These are phyloP conservation scores for Marasmius fiardii DNA, from an alignment of 1,284 basidiomycete species.

Conservation along the genomic window DNA sequence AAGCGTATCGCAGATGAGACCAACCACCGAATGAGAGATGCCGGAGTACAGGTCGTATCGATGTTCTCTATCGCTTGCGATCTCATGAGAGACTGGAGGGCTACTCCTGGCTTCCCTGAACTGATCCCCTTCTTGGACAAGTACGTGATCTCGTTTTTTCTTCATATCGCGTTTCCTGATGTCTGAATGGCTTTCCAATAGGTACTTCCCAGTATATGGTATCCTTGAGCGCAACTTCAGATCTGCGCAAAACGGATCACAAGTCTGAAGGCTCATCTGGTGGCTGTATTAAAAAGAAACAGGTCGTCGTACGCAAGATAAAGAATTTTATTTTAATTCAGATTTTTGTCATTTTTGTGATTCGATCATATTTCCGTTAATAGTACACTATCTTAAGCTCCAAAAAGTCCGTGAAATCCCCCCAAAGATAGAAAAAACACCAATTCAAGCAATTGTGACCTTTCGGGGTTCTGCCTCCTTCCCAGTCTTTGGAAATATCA, in stretches of 20 bases:
- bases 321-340: too few species aligned
- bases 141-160: conserved; percentile 23
- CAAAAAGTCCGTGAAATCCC: too few species aligned
- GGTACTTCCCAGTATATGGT: conserved; percentile 37
- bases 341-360: too few species aligned
- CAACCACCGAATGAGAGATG: conserved; percentile 41
- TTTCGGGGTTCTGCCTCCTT: conserved; percentile 21
- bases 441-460: conserved; percentile 18
- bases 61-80: conserved; percentile 37
- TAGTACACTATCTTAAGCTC: too few species aligned
- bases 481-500: conserved; percentile 23
- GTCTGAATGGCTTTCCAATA: conserved; percentile 12
- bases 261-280: too few species aligned
- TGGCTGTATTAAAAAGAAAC: too few species aligned
- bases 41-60: conserved; percentile 39
- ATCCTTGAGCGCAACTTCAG: conserved; percentile 37
- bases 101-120: conserved; percentile 34
- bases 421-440: too few species aligned
- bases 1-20: conserved; percentile 36
- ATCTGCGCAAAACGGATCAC: conserved; percentile 23
- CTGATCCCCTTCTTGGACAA: conserved; percentile 39
- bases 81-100: conserved; percentile 45
- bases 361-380: too few species aligned
- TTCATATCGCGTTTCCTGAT: not conserved
- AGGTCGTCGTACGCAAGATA: too few species aligned